Evolutionary conservation across 2,329 filamentous ascomycete genomes (phyloP), one percentile per base, ranked within the genome.

Genomic region (Zymoseptoria ardabiliae): DNA sequence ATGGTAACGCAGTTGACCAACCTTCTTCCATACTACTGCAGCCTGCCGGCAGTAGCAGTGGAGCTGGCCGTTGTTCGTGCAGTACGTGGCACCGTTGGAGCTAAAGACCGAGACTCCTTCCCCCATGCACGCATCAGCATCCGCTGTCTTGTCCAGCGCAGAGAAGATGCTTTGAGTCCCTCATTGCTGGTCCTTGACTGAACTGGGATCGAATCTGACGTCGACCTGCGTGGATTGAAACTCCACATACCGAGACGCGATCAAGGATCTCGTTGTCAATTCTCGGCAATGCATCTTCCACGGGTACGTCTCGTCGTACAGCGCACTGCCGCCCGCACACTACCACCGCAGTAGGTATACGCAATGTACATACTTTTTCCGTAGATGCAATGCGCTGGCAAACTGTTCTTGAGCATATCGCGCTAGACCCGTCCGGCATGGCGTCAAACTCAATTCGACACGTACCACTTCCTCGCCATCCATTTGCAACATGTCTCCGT

Each of bases 51-150:
- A 58, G 60, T 57, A 57, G 59, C 59, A 61, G 56, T 35, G 30
- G 53, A 41, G 56, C 55, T 53, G 59, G 56, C 28, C 45, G 50
- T 17, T 28, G 25, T 21, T 55, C 52, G 55, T 56, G 56, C 55
- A 61, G 8, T 51, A 58, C 58, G 58, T 62, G 61, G 61, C 61
- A 62, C 58, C 58, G 49, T 23, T 54, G 30, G 30, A 45, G 35
- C 13, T 17, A 45, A 45, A n/a, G 13, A 13, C 35, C 35, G 35
- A 45, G 35, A 45, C n/a, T n/a, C 35, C 17, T 17, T 45, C 35
- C 35, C 35, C 35, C 35, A 61, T 58, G 59, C 56, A 61, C 56
- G 21, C 51, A 22, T 28, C 53, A 30, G 20, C 57, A 30, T 35
- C 58, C 58, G 55, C 50, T 54, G 57, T 52, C 53, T 19, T 54